Evolutionary conservation across 2,329 filamentous ascomycete genomes (phyloP).

Genomic region (Thelonectria blattea): DNA sequence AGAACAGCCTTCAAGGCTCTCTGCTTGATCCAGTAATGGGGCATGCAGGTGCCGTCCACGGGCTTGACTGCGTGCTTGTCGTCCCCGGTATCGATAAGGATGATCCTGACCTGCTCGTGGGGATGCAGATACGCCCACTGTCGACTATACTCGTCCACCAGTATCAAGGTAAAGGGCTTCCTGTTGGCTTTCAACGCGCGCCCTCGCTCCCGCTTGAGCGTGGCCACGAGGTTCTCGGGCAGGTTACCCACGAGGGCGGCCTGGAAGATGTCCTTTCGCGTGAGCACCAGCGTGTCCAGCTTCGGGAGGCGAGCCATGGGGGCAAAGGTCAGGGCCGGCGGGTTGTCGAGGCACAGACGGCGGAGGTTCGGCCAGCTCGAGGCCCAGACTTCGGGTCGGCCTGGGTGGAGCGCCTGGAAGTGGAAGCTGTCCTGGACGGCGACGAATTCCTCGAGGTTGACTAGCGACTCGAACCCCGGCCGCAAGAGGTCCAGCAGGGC

Average conservation of each 20-base stretch:
- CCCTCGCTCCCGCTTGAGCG: too few species aligned
- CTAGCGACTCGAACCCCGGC: slow-evolving; percentile 12
- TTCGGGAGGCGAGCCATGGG: not conserved
- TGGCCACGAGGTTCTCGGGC: not conserved
- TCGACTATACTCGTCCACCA: too few species aligned
- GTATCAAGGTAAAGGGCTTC: too few species aligned
- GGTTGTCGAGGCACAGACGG: slow-evolving; percentile 2
- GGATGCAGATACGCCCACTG: too few species aligned
- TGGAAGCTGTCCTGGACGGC: slow-evolving; percentile 9
- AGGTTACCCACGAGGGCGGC: slow-evolving; percentile 8
- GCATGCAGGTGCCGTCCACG: not conserved
- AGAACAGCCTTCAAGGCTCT: slow-evolving; percentile 8
- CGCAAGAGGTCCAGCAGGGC: not conserved
- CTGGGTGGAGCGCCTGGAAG: not conserved
- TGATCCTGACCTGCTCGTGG: too few species aligned
- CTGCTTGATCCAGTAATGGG: slow-evolving; percentile 7
- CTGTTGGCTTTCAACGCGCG: too few species aligned
- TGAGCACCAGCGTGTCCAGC: slow-evolving; percentile 5
- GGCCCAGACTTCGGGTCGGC: slow-evolving; percentile 9
- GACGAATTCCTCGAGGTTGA: slow-evolving; percentile 18
- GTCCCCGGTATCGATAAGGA: too few species aligned
- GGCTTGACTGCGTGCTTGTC: too few species aligned
- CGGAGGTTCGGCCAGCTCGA: slow-evolving; percentile 11
- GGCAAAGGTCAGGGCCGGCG: slow-evolving; percentile 1
- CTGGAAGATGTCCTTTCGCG: not conserved